phyloP scores from a whole-genome alignment of 148 eudicot species.

The Vaccinium corymbosum region DNA sequence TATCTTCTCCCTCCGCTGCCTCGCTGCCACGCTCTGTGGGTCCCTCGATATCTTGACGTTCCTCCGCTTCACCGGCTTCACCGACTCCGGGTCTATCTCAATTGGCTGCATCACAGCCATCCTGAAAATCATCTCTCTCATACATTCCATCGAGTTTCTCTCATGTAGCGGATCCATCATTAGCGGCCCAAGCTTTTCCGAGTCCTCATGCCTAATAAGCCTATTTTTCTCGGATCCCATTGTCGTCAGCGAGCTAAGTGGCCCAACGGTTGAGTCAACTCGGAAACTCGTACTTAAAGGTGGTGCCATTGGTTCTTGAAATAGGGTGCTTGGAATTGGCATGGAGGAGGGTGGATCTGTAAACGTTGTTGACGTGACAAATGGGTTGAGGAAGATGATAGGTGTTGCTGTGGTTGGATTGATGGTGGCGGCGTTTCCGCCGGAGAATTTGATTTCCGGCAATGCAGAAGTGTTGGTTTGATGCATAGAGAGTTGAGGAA shows the following conservation, averaged over 20 bases:
- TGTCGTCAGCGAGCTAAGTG: not conserved
- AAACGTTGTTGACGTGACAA: not conserved
- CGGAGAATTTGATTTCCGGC: constrained; percentile 19
- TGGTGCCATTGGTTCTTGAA: constrained; percentile 3
- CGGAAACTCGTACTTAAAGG: not conserved
- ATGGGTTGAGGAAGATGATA: not conserved
- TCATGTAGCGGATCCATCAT: constrained; percentile 15
- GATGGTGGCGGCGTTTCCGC: constrained; percentile 13
- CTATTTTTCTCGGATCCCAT: not conserved
- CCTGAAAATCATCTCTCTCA: constrained; percentile 90
- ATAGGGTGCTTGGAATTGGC: not conserved
- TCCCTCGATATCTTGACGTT: constrained; percentile 87
- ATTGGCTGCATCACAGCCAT: constrained; percentile 96
- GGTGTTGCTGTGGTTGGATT: not conserved
- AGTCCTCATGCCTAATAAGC: not conserved
- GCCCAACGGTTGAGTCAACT: too few species aligned
- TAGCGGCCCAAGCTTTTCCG: not conserved
- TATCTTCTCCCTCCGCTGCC: constrained; percentile 81
- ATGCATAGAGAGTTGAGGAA: constrained; percentile 4
- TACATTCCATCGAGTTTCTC: constrained; percentile 59
- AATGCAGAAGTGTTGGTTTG: not conserved
- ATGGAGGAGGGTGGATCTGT: not conserved
- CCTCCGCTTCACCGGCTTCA: constrained; percentile 72
- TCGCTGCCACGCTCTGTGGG: constrained; percentile 89
- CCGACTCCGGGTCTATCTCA: constrained; percentile 83